Evolutionary conservation across 2,329 filamentous ascomycete genomes (phyloP), one percentile per base, ranked within the genome.

Genomic region (Tympanopsis confertula): DNA sequence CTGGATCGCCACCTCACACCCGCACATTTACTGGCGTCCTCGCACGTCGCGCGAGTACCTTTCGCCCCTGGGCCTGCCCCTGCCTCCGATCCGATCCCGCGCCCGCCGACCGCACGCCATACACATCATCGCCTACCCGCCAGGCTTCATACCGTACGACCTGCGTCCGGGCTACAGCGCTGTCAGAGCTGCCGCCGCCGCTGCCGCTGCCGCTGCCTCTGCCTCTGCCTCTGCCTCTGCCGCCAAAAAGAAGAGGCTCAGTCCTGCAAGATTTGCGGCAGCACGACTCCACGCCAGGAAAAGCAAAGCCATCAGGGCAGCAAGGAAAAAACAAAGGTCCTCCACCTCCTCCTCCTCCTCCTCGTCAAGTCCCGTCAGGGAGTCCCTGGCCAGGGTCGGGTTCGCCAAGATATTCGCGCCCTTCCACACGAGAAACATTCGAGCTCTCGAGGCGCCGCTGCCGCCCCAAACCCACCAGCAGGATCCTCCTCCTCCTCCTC

Each of bases 51-150:
- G n/a, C 22, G 22, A 26, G 22, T n/a, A n/a, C n/a, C n/a, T n/a
- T n/a, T 26, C 22, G 7, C 38, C 42, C n/a, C 50, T 50, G 24
- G 41, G 40, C 20, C 54, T 58, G 45, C 62, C 52, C 41, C 53
- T 46, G 35, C 61, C 55, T 39, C 57, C 63, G 45, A 73, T 69
- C 50, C 63, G 65, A 48, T 62, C 61, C 40, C 65, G 69, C 45
- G 63, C 55, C 41, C 63, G 68, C 45, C 60, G 69, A 49, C 69
- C 68, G 32, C 69, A 73, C 46, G 70, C 68, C 30, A 74, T 75
- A 42, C 67, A 70, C 50, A 72, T 74, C 41, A 61, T 60, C 41
- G 65, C 62, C 40, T 70, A 65, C 44, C 63, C 54, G 32, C 40
- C 62, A 42, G 52, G 66, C 19, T 63, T 58, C 35, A 47, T 62